Evolutionary conservation across 345 rosid species (phyloP), one percentile per base, ranked within the genome.

Genomic region (Psidium friedrichsthalianum): DNA sequence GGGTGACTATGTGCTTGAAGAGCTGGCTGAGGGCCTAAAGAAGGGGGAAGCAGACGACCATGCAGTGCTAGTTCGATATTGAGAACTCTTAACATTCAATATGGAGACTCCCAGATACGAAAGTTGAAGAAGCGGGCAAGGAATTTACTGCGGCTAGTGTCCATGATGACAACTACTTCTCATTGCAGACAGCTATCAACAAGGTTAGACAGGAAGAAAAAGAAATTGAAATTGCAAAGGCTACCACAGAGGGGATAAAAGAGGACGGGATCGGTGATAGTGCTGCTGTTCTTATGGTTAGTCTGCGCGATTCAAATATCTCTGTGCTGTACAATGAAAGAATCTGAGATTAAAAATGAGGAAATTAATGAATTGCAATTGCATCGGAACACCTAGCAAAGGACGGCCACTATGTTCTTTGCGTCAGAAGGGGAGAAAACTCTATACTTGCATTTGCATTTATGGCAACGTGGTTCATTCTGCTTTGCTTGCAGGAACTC

Each of bases 251-350:
- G 51, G 92, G 83, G 32, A 87, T 94, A 83, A 94, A 92, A 89
- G 99, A 94, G 85, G 98, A 95, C 87, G 98, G 99, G 57, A 89
- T 96, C 61, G 86, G 93, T 69, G 93, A 92, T 88, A 94, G 92
- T 83, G 94, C 88, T 32, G 69, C 87, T 8, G 87, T 96, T 89
- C 94, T 97, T 78, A 86, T 91, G 93, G 99, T 95, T 52, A 86
- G 83, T 54, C 80, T 69, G 80, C 14, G 18, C 25, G 4, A 69
- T 69, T 69, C 12, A 69, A 69, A 69, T 32, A 36, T 69, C 32
- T 58, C 47, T 18, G 47, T 29, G 76, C 5, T 47, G 10, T 69
- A 18, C 0, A 25, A 18, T 69, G 4, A 69, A 36, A 36, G 47
- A 69, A 69, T 36, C 42, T 18, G 47, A 47, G 5, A 21, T 18